A percentile compares a stretch with the other conserved stretches of the same genome.
These are phyloP conservation scores for Grosmannia clavigera DNA, from an alignment of 2,329 filamentous ascomycete species.

Conservation along the genomic window DNA sequence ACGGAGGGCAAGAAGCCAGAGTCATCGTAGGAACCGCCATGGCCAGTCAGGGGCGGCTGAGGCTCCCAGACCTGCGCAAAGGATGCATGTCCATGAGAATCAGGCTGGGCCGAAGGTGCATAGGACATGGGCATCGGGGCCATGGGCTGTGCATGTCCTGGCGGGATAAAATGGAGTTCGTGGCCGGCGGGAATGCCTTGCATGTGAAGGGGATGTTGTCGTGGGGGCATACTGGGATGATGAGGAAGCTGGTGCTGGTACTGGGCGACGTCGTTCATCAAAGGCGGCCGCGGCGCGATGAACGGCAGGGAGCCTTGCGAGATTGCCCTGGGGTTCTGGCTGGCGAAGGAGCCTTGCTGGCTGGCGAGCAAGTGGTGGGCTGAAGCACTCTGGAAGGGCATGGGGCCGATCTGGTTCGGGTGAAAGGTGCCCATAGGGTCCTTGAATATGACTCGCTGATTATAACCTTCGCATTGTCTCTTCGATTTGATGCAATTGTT, in stretches of 20 bases:
- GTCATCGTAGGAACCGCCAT: background rate
- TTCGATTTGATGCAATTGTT: constrained; percentile 81
- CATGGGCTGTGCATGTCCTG: background rate
- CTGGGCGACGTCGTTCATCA: background rate
- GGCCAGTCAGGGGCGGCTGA: background rate
- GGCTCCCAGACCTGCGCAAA: background rate
- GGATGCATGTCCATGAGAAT: background rate
- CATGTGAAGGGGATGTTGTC: background rate
- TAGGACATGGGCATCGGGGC: background rate
- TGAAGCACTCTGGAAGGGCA: constrained; percentile 31
- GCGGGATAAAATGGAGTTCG: background rate
- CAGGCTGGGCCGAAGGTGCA: background rate
- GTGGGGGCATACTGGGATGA: background rate
- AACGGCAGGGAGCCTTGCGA: background rate
- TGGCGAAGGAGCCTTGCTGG: constrained; percentile 19
- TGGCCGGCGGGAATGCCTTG: background rate
- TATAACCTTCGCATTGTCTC: constrained; percentile 73
- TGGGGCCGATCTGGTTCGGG: constrained; percentile 31
- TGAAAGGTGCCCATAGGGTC: constrained; percentile 51
- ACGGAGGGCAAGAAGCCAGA: background rate
- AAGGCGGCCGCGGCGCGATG: background rate
- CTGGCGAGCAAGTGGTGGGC: constrained; percentile 31
- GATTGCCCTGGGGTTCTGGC: background rate
- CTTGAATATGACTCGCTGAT: constrained; percentile 70
- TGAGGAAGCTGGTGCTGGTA: background rate